phyloP scores from a whole-genome alignment of 2,329 filamentous ascomycete species.

The Xylariaceae sp. region DNA sequence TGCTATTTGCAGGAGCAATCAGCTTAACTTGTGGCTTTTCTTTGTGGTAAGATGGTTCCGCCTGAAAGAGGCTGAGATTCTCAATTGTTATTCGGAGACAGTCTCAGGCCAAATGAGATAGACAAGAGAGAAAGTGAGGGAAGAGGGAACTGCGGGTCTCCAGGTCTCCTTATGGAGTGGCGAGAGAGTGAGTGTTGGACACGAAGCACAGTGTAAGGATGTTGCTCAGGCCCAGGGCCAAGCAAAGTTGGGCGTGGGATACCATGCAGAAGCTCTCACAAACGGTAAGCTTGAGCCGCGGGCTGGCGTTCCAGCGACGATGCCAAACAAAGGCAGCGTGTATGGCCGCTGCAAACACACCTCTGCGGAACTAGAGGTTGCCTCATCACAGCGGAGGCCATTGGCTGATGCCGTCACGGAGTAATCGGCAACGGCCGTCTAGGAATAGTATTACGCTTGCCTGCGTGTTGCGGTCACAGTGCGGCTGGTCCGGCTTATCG shows the following conservation, averaged over 20 bases:
- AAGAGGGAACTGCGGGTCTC: conserved; percentile 28
- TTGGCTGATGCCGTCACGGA: conserved; percentile 20
- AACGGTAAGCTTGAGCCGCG: conserved; percentile 29
- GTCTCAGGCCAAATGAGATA: conserved; percentile 25
- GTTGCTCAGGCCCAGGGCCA: too few species aligned
- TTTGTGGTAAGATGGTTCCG: conserved; percentile 26
- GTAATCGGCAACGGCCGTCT: conserved; percentile 32
- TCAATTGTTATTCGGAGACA: conserved; percentile 17
- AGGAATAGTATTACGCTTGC: conserved; percentile 29
- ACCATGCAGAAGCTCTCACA: conserved; percentile 24
- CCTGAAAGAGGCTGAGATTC: conserved; percentile 8
- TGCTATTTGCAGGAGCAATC: conserved; percentile 33
- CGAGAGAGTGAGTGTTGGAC: conserved; percentile 17
- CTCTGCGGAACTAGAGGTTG: background rate
- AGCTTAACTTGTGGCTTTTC: conserved; percentile 26
- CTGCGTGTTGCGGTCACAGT: conserved; percentile 37
- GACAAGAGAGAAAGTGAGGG: conserved; percentile 31
- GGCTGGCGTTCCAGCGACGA: conserved; percentile 9
- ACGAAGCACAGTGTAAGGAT: conserved; percentile 29
- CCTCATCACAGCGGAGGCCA: conserved; percentile 18
- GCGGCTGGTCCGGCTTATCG: conserved; percentile 39
- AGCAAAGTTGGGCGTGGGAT: conserved; percentile 26
- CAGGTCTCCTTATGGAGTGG: conserved; percentile 25
- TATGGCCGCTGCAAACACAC: conserved; percentile 4
- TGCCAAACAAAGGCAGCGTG: conserved; percentile 8